Conservation (phyloP, 371 early-diverging fungal species). For the Mucor plumbeus region DNA sequence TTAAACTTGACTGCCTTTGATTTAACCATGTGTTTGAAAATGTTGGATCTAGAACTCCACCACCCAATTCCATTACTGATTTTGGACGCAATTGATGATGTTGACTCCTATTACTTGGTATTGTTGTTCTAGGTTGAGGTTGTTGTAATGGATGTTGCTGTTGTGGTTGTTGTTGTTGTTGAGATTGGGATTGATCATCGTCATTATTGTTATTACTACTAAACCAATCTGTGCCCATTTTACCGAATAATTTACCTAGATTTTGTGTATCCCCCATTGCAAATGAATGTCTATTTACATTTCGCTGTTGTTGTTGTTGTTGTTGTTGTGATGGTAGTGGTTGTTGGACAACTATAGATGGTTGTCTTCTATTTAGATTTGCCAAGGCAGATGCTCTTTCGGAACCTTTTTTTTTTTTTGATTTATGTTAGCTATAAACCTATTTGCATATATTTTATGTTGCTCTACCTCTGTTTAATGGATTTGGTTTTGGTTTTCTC, state of each 20-base stretch:
- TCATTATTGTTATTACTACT: not conserved
- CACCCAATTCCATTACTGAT: constrained; percentile 51
- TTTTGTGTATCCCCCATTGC: constrained; percentile 61
- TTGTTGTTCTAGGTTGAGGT: constrained; percentile 3
- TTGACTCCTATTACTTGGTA: constrained; percentile 5
- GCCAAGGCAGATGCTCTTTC: constrained; percentile 33
- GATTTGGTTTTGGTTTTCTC: constrained; percentile 30
- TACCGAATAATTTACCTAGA: constrained; percentile 44
- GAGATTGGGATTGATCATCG: constrained; percentile 18
- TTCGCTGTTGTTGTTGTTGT: not conserved
- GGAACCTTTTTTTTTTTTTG: constrained; percentile 35
- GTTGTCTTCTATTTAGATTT: constrained; percentile 18
- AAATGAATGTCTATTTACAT: constrained; percentile 46
- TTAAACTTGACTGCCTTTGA: constrained; percentile 23
- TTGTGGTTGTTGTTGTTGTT: not conserved
- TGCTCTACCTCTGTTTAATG: constrained; percentile 65
- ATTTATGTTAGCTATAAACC: no score
- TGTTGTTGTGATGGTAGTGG: not conserved
- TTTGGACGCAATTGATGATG: constrained; percentile 40
- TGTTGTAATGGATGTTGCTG: constrained; percentile 4
- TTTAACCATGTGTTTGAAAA: constrained; percentile 45
- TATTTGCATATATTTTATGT: no score
- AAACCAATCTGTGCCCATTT: constrained; percentile 23
- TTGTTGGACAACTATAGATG: constrained; percentile 1
- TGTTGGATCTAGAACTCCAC: constrained; percentile 27